Evolutionary conservation across 805 yeast genomes (phyloP).

Genomic region (Kazachstania africana): DNA sequence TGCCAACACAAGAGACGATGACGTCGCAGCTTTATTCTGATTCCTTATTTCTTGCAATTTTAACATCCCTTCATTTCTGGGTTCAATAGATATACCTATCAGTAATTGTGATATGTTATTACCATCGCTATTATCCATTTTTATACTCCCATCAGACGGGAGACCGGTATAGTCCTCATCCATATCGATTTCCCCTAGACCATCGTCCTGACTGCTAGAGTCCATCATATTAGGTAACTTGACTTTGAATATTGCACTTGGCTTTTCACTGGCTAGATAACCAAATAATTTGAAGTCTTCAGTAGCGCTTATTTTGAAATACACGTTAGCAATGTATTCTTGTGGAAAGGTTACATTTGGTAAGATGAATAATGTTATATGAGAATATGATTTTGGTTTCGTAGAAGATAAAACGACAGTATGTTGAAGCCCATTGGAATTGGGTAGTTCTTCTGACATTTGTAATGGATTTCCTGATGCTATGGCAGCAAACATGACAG

Average conservation of each 20-base stretch:
- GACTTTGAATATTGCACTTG: conserved; percentile 83
- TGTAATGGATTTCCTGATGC: conserved; percentile 30
- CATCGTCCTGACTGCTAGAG: conserved; percentile 12
- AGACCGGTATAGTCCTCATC: conserved; percentile 35
- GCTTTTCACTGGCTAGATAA: conserved; percentile 52
- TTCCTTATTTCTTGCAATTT: conserved; percentile 37
- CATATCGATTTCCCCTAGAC: conserved; percentile 46
- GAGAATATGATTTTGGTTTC: conserved; percentile 36
- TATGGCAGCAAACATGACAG: conserved; percentile 29
- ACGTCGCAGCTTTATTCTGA: conserved; percentile 9
- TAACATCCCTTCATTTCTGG: conserved; percentile 51
- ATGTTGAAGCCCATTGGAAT: conserved; percentile 28
- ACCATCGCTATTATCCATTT: conserved; percentile 6
- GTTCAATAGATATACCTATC: conserved; percentile 88
- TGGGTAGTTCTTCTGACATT: conserved; percentile 27
- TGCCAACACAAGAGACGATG: conserved; percentile 18
- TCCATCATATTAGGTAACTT: conserved; percentile 27
- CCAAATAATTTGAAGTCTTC: conserved; percentile 57
- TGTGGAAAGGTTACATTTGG: conserved; percentile 72
- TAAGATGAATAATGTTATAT: conserved; percentile 70
- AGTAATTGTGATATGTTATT: conserved; percentile 30
- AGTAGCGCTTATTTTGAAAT: conserved; percentile 63
- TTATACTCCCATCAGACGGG: conserved; percentile 13
- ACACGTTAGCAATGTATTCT: conserved; percentile 70
- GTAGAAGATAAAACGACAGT: conserved; percentile 26